phyloP scores from a whole-genome alignment of 129 eudicot species.

The Solidago caesia region DNA sequence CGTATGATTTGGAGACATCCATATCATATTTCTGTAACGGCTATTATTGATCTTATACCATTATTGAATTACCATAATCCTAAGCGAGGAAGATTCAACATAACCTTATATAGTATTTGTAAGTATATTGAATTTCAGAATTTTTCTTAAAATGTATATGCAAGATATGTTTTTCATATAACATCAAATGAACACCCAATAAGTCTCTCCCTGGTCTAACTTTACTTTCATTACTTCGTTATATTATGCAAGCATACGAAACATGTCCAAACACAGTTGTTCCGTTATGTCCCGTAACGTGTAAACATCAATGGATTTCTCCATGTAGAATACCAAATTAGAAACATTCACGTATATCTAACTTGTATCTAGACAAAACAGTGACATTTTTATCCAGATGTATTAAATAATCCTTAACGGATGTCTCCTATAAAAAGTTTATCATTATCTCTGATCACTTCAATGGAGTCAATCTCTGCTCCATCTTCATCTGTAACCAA shows the following conservation, averaged over 20 bases:
- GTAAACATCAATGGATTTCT: background rate
- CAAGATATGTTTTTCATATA: no score
- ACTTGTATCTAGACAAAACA: background rate
- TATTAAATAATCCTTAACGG: constrained; percentile 16
- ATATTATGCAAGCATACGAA: background rate
- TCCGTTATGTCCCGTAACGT: background rate
- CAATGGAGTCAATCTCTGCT: constrained; percentile 76
- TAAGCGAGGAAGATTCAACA: no score
- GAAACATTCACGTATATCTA: background rate
- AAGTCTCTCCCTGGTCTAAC: no score
- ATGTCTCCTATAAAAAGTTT: constrained; percentile 68
- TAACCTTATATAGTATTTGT: no score
- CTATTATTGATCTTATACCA: no score
- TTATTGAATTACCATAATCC: no score
- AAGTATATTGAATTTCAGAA: no score
- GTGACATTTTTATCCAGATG: constrained; percentile 8
- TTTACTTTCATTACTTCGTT: no score
- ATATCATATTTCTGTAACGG: no score
- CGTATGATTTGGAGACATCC: no score
- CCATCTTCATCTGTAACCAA: constrained; percentile 73
- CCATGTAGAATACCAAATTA: background rate
- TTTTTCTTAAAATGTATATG: no score
- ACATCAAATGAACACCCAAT: no score
- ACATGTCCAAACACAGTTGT: background rate
- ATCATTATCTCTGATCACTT: constrained; percentile 90